Percentiles rank a stretch among this genome's conserved stretches.
Conservation (phyloP, 495 filamentous ascomycete species). For the Chaetomium cochliodes region DNA sequence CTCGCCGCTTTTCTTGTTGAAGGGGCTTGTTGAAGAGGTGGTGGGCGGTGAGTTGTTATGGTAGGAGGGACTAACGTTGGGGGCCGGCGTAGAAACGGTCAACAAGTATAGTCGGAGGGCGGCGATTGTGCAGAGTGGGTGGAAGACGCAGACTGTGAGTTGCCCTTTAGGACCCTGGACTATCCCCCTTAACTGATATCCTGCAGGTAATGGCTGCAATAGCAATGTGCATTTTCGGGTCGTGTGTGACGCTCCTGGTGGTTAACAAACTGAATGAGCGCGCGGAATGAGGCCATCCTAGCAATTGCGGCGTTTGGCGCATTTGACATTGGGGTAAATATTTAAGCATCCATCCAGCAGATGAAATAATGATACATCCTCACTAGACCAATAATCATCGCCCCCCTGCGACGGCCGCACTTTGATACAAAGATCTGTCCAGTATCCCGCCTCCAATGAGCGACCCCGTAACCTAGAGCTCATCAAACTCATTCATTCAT, state of each 20-base stretch:
- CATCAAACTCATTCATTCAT: conserved; percentile 14
- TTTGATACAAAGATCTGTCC: background rate
- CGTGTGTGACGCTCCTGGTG: conserved; percentile 59
- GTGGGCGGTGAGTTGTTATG: too few species aligned
- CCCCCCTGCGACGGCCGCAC: background rate
- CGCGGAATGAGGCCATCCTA: conserved; percentile 6
- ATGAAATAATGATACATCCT: conserved; percentile 8
- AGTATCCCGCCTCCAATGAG: background rate
- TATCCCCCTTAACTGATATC: background rate
- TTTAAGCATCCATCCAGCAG: background rate
- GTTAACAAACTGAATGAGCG: conserved; percentile 39
- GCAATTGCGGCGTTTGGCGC: background rate
- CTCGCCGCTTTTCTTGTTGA: background rate
- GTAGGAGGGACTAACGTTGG: background rate
- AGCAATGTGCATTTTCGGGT: conserved; percentile 74
- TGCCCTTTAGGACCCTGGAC: background rate
- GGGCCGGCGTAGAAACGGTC: conserved; percentile 57
- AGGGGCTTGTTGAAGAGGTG: too few species aligned
- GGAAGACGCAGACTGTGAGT: conserved; percentile 82
- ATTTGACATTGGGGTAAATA: background rate
- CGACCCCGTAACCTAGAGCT: too few species aligned
- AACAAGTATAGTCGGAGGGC: conserved; percentile 72
- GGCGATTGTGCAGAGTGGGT: conserved; percentile 89
- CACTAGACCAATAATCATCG: background rate
- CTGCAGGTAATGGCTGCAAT: conserved; percentile 65